These are phyloP conservation scores for Colletotrichum gloeosporioides DNA, from an alignment of 2,329 filamentous ascomycete species.

Conservation along the genomic window DNA sequence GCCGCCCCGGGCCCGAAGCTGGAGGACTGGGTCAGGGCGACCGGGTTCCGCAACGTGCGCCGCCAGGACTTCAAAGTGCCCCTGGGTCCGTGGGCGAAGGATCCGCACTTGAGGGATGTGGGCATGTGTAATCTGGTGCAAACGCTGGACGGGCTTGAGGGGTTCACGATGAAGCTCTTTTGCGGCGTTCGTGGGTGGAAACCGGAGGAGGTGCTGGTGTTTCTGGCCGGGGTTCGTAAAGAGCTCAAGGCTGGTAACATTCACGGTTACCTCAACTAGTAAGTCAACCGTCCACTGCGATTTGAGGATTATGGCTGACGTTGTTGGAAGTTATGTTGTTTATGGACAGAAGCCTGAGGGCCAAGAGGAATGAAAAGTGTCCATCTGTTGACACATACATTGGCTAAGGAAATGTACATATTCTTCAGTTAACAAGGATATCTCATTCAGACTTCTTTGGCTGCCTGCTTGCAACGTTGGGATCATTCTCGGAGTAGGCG, in stretches of 20 bases:
- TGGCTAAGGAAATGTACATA: not conserved
- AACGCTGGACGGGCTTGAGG: not conserved
- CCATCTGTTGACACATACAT: not conserved
- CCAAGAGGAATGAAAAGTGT: not conserved
- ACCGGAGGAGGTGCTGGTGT: not conserved
- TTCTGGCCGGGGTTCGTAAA: not conserved
- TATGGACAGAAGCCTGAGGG: not conserved
- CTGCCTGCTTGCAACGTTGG: not conserved
- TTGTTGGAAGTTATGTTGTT: not conserved
- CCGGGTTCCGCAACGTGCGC: not conserved
- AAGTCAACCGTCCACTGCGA: not conserved
- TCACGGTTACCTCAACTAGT: not conserved
- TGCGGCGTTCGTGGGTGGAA: not conserved
- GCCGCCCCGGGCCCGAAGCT: not conserved
- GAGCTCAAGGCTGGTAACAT: not conserved
- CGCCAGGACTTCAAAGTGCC: too few relatives aligned
- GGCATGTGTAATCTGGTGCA: not conserved
- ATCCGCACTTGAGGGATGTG: too few relatives aligned
- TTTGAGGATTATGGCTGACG: not conserved
- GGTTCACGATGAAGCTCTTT: not conserved
- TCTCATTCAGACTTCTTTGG: not conserved
- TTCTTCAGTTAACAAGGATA: not conserved
- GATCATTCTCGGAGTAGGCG: not conserved
- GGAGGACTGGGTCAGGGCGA: not conserved
- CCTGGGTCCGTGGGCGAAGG: too few relatives aligned